phyloP scores from a whole-genome alignment of 2,329 filamentous ascomycete species.

The Rhynchosporium agropyri region DNA sequence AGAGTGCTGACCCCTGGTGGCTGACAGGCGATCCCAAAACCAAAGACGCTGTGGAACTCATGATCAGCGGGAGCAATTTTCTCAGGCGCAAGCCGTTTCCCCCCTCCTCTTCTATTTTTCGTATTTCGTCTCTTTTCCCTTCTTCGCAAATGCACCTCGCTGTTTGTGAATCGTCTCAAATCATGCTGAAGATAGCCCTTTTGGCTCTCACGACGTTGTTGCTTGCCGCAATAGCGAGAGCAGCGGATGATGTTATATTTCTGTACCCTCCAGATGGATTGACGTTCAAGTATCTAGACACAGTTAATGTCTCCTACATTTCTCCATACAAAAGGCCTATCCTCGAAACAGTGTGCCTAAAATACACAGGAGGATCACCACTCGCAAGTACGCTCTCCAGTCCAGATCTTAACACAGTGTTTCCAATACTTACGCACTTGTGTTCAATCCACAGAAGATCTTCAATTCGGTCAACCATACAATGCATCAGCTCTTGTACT shows the following conservation, averaged over 20 bases:
- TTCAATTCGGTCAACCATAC: slow-evolving; percentile 18
- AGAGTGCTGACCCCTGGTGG: no score
- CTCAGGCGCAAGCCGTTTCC: no score
- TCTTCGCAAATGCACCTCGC: no score
- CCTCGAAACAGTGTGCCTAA: slow-evolving; percentile 30
- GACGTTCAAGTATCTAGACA: slow-evolving; percentile 31
- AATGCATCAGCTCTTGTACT: slow-evolving; percentile 27
- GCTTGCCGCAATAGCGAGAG: not conserved
- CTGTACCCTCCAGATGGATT: slow-evolving; percentile 31
- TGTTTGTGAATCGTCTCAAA: no score
- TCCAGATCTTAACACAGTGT: not conserved
- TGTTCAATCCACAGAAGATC: slow-evolving; percentile 6
- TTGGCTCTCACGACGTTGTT: no score
- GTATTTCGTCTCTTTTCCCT: no score
- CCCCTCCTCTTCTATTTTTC: no score
- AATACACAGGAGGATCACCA: slow-evolving; percentile 6
- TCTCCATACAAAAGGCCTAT: slow-evolving; percentile 28
- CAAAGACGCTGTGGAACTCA: no score
- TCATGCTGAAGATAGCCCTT: no score
- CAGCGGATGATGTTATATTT: slow-evolving; percentile 28
- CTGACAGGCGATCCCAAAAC: no score
- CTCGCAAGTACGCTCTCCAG: not conserved
- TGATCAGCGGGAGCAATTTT: no score
- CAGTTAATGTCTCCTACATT: slow-evolving; percentile 31
- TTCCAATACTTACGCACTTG: not conserved